Evolutionary conservation across 371 early-diverging fungal species (phyloP).

Genomic region (Mucor circinelloides): DNA sequence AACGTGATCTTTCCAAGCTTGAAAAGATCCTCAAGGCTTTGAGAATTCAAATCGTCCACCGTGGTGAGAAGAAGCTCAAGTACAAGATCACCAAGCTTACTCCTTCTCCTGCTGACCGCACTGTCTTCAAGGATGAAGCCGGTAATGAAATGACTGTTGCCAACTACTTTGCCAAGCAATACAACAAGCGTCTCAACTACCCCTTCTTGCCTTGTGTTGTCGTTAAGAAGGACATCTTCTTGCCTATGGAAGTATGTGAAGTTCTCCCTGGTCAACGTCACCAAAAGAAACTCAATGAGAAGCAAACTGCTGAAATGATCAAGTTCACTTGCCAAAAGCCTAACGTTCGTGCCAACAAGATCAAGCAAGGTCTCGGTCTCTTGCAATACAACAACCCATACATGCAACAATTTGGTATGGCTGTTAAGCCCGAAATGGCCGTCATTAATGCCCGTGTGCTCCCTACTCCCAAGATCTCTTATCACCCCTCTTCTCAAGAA

Average conservation of each 20-base stretch:
- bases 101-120: slow-evolving; percentile 62
- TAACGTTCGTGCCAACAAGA: slow-evolving; percentile 66
- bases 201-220: slow-evolving; percentile 90
- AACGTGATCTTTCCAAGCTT: slow-evolving; percentile 64
- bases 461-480: slow-evolving; percentile 76
- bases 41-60: slow-evolving; percentile 76
- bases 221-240: slow-evolving; percentile 60
- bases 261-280: slow-evolving; percentile 85
- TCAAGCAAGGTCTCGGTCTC: slow-evolving; percentile 52
- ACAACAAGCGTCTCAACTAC: slow-evolving; percentile 70
- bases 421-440: slow-evolving; percentile 64
- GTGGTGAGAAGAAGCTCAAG: slow-evolving; percentile 68
- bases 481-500: slow-evolving; percentile 61
- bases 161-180: slow-evolving; percentile 76
- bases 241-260: slow-evolving; percentile 94
- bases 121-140: slow-evolving; percentile 67
- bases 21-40: slow-evolving; percentile 77
- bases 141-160: slow-evolving; percentile 66
- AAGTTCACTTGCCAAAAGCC: slow-evolving; percentile 89
- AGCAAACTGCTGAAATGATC: slow-evolving; percentile 94
- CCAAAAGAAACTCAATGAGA: slow-evolving; percentile 79
- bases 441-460: slow-evolving; percentile 73
- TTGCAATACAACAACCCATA: slow-evolving; percentile 64
- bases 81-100: slow-evolving; percentile 76
- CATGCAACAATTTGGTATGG: slow-evolving; percentile 71